Percentiles rank a stretch among this genome's conserved stretches.
Evolutionary conservation across 306 rosid species (phyloP).

Genomic region (Cucumis hystrix): DNA sequence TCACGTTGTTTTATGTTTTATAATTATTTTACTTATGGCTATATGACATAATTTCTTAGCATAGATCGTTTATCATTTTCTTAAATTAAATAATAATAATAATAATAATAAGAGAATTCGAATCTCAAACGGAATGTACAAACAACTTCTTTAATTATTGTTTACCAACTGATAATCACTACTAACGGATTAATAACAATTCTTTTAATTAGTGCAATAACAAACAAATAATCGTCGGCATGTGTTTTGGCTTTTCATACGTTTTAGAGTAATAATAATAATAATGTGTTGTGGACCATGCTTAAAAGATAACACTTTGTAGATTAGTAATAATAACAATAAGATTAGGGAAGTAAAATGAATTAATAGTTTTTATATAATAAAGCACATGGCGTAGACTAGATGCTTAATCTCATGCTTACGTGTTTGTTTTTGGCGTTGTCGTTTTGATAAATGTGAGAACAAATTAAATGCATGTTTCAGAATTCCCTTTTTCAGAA

Average conservation of each 20-base stretch:
- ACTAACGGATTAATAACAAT: not conserved
- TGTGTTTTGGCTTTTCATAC: not conserved
- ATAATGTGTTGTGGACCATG: not conserved
- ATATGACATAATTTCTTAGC: no score
- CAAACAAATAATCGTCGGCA: slow-evolving; percentile 12
- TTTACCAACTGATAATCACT: not conserved
- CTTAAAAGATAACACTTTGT: not conserved
- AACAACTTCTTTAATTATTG: not conserved
- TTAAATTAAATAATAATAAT: no score
- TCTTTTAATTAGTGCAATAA: not conserved
- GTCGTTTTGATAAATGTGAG: not conserved
- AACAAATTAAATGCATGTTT: not conserved
- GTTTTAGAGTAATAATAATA: not conserved
- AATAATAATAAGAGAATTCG: not conserved
- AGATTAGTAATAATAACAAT: not conserved
- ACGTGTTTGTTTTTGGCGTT: not conserved
- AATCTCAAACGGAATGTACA: not conserved
- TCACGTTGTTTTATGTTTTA: no score
- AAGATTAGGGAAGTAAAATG: no score
- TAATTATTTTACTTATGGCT: no score
- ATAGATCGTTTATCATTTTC: no score
- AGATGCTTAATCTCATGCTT: not conserved
- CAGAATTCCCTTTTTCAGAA: slow-evolving; percentile 1
- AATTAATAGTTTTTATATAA: not conserved
- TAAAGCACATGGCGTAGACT: not conserved